A percentile compares a stretch with the other conserved stretches of the same genome.
Conservation (phyloP, 257 asterid species). For the Striga asiatica region DNA sequence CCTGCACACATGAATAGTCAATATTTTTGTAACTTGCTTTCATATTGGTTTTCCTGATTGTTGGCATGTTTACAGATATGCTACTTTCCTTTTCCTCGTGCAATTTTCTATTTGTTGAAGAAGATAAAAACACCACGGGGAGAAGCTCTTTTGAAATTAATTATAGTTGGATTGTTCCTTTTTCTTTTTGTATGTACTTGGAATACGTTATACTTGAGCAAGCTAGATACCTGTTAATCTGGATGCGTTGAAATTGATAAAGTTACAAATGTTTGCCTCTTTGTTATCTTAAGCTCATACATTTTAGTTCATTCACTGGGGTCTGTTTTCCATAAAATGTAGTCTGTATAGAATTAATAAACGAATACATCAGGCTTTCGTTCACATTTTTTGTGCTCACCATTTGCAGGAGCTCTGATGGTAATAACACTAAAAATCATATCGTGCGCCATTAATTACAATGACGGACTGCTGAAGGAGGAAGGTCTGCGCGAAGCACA, state of each 20-base stretch:
- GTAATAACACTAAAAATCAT: slow-evolving; percentile 91
- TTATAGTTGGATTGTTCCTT: background rate
- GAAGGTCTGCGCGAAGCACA: slow-evolving; percentile 80
- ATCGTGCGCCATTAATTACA: slow-evolving; percentile 79
- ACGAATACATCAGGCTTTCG: background rate
- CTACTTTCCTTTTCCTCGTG: background rate
- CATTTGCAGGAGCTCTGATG: slow-evolving; percentile 77
- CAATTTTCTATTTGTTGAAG: background rate
- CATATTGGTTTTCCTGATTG: too few species aligned
- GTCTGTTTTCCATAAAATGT: background rate
- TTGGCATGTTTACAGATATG: background rate
- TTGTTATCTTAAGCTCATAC: background rate
- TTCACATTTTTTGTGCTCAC: slow-evolving; percentile 12
- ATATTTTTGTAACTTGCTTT: too few species aligned
- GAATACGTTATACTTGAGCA: background rate
- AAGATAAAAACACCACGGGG: background rate
- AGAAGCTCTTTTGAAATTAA: background rate
- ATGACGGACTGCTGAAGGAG: slow-evolving; percentile 80
- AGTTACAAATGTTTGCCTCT: background rate
- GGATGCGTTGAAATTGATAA: background rate
- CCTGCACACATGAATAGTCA: too few species aligned
- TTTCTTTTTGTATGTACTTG: background rate
- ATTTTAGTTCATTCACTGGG: background rate
- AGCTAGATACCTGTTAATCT: background rate
- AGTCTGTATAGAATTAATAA: too few species aligned